phyloP scores from a whole-genome alignment of 768 basidiomycete species.

The Rhizopogon roseolus region DNA sequence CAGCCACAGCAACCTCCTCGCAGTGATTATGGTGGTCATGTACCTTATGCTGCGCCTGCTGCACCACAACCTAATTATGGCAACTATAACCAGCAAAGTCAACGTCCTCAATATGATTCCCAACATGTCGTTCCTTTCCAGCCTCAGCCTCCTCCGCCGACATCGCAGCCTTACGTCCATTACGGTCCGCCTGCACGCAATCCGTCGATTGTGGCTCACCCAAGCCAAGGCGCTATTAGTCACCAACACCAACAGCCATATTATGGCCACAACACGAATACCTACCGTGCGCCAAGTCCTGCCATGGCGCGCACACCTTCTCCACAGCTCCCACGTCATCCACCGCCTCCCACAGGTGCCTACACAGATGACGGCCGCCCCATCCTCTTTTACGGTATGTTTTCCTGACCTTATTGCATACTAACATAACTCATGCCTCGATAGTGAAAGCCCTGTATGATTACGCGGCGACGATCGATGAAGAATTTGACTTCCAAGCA shows the following conservation, averaged over 20 bases:
- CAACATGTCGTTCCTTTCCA: constrained; percentile 15
- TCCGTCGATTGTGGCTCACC: constrained; percentile 3
- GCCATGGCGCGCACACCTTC: constrained; percentile 43
- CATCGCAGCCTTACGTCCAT: constrained; percentile 3
- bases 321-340: constrained; percentile 38
- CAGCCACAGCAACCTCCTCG: constrained; percentile 24
- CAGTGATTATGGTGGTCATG: constrained; percentile 13
- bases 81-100: constrained; percentile 11
- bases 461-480: constrained; percentile 77
- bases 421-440: constrained; percentile 7
- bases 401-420: constrained; percentile 3
- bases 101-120: constrained; percentile 15
- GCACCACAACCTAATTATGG: constrained; percentile 7
- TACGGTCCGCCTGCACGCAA: constrained; percentile 6
- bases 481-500: constrained; percentile 94
- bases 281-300: constrained; percentile 42
- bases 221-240: constrained; percentile 9
- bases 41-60: constrained; percentile 7
- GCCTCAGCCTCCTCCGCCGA: constrained; percentile 13
- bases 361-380: constrained; percentile 78
- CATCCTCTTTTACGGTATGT: constrained; percentile 86
- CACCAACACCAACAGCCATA: constrained; percentile 31
- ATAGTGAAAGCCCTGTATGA: constrained; percentile 88
- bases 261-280: constrained; percentile 8
- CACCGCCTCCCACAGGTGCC: constrained; percentile 60